A percentile compares a stretch with the other conserved stretches of the same genome.
Evolutionary conservation across 2,329 filamentous ascomycete genomes (phyloP).

Genomic region (Colletotrichum aenigma): DNA sequence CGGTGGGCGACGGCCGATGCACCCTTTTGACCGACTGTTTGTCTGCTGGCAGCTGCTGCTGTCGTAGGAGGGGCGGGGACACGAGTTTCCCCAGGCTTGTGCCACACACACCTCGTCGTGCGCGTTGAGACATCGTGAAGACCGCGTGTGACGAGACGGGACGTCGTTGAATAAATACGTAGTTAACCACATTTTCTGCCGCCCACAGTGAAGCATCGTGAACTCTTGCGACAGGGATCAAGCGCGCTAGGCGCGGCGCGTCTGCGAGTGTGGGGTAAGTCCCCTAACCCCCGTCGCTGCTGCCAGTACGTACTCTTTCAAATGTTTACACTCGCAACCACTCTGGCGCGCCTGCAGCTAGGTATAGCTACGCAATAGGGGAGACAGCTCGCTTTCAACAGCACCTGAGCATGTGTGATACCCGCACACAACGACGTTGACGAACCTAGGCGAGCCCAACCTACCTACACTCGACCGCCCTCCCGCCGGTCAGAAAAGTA

Average conservation of each 20-base stretch:
- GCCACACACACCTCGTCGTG: neutral
- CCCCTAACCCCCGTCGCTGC: neutral
- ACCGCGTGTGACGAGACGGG: neutral
- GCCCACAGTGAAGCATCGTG: slow-evolving; percentile 14
- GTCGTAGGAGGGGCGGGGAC: neutral
- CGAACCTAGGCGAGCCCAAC: neutral
- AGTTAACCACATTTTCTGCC: slow-evolving; percentile 1
- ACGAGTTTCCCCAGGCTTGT: neutral
- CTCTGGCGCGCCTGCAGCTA: neutral
- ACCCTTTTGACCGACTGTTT: neutral
- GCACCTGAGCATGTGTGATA: neutral
- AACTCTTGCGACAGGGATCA: slow-evolving; percentile 6
- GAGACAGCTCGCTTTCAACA: neutral
- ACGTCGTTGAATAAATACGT: neutral
- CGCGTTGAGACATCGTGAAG: neutral
- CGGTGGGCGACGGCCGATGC: neutral
- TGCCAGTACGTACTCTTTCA: slow-evolving; percentile 13
- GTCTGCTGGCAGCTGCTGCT: neutral
- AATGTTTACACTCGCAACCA: slow-evolving; percentile 16
- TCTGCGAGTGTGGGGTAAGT: slow-evolving; percentile 9
- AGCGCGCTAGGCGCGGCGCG: slow-evolving; percentile 18
- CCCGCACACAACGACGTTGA: neutral
- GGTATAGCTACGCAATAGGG: neutral
- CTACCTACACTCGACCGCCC: neutral
- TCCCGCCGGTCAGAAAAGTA: neutral